Conservation (phyloP, 2,329 filamentous ascomycete genomes). For the Nemania bipapillata region DNA sequence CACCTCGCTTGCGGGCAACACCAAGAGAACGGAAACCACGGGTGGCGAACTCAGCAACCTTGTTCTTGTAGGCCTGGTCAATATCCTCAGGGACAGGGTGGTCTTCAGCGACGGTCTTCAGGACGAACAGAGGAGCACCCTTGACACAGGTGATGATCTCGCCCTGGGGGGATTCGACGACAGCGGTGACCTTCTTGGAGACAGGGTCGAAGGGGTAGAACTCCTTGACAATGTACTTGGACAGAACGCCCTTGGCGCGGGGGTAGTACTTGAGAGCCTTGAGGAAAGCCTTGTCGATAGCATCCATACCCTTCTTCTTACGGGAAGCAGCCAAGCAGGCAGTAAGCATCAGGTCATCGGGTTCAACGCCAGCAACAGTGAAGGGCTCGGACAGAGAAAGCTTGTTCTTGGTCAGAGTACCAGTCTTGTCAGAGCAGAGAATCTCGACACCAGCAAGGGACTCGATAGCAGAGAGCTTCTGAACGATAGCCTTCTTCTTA, state of each 20-base stretch:
- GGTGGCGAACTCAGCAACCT: slow-evolving; percentile 88
- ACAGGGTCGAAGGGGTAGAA: slow-evolving; percentile 93
- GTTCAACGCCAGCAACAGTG: slow-evolving; percentile 81
- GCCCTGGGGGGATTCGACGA: slow-evolving; percentile 84
- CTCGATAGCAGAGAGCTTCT: slow-evolving; percentile 92
- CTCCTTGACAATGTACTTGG: slow-evolving; percentile 84
- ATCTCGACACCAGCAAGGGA: slow-evolving; percentile 92
- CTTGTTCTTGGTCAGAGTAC: slow-evolving; percentile 94
- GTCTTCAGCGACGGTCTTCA: slow-evolving; percentile 88
- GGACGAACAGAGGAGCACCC: slow-evolving; percentile 86
- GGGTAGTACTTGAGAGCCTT: slow-evolving; percentile 86
- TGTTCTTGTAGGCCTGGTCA: slow-evolving; percentile 88
- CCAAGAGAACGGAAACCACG: slow-evolving; percentile 94
- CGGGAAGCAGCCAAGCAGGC: slow-evolving; percentile 88
- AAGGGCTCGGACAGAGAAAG: slow-evolving; percentile 86
- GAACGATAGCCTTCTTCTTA: slow-evolving; percentile 92
- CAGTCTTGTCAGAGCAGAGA: slow-evolving; percentile 93
- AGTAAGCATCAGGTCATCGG: slow-evolving; percentile 90
- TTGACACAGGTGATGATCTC: slow-evolving; percentile 90
- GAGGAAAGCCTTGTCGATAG: slow-evolving; percentile 94
- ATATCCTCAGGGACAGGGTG: slow-evolving; percentile 80
- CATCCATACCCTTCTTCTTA: slow-evolving; percentile 96
- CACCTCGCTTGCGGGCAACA: slow-evolving; percentile 88
- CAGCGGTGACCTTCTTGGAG: slow-evolving; percentile 88
- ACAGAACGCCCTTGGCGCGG: slow-evolving; percentile 79